phyloP scores from a whole-genome alignment of 192 early-diverging fungal genomes.

The Tieghemiomyces parasiticus region DNA sequence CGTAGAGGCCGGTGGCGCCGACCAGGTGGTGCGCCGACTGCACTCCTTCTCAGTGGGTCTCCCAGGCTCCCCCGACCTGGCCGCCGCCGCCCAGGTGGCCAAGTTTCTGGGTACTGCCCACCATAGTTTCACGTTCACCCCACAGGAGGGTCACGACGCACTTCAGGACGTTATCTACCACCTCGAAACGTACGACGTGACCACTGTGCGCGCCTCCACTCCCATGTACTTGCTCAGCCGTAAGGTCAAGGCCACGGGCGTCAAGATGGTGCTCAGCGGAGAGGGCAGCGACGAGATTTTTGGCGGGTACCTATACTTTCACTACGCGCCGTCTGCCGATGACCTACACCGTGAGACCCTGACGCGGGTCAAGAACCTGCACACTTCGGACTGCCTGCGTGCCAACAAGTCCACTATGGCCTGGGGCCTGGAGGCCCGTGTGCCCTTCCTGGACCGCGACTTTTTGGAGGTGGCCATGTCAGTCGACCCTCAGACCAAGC shows the following conservation, averaged over 20 bases:
- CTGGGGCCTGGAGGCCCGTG: conserved; percentile 97
- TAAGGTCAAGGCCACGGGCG: conserved; percentile 96
- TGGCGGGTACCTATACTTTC: conserved; percentile 98
- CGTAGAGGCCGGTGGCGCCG: conserved; percentile 42
- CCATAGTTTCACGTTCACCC: conserved; percentile 92
- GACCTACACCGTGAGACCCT: conserved; percentile 86
- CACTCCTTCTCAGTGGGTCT: conserved; percentile 98
- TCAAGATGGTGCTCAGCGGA: conserved; percentile 98
- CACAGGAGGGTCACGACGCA: conserved; percentile 93
- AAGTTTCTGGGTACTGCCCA: conserved; percentile 82
- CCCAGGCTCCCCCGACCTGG: conserved; percentile 82
- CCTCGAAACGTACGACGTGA: conserved; percentile 98
- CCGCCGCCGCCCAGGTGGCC: conserved; percentile 79
- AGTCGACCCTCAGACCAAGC: conserved; percentile 69
- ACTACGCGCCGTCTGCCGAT: conserved; percentile 67
- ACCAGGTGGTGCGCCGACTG: conserved; percentile 47
- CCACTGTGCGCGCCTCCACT: conserved; percentile 94
- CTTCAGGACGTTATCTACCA: conserved; percentile 92
- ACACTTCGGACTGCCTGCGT: conserved; percentile 90
- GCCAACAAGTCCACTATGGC: conserved; percentile 99
- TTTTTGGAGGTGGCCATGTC: conserved; percentile 91
- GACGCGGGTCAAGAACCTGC: conserved; percentile 88
- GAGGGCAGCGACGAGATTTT: conserved; percentile 96
- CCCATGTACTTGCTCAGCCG: conserved; percentile 97
- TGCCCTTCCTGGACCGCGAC: conserved; percentile 89